Base-by-base conservation (phyloP, 2,329 filamentous ascomycete species). In the Penicillium sp. region DNA sequence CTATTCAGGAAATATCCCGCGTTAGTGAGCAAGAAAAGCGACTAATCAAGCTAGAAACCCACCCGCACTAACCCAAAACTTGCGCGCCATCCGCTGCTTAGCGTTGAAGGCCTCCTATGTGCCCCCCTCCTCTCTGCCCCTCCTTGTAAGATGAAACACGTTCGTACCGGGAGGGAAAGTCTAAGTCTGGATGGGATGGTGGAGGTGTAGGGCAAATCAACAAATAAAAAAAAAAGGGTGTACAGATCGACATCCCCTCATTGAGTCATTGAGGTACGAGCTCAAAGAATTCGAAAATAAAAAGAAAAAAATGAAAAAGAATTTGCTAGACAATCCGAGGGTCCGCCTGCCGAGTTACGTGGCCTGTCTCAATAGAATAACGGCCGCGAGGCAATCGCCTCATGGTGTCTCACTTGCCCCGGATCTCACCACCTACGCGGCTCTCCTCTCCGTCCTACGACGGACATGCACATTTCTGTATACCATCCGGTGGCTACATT, bases 41-140 rank as follows among this genome's bases (percentile, higher is more conserved):
- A 45, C 42, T 45, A 44, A 39, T 55, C 36, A 34, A 45, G n/a
- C 39, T 19, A 23, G 29, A 34, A 34, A 56, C 23, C 45, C 49
- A 56, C 49, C 26, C 49, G 29, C 46, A 36, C 54, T 53, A 53
- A 53, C 50, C 50, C 46, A 56, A 56, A 49, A 13, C 34, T 53
- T 50, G 51, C 54, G 54, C 54, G 50, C 54, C 42, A 51, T 55
- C 52, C 52, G 52, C 52, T 42, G 28, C 47, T 44, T 33, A 42
- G 45, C 26, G 39, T 47, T 26, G 37, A 24, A 37, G 39, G 18
- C 11, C 37, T 54, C 34, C 44, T 44, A 37, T 44, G 34, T n/a
- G 36, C 43, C 24, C 34, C 31, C 24, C 29, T 23, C 29, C 23
- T 34, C 37, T 50, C 33, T 42, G 24, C 52, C 43, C 52, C 47